These are phyloP conservation scores for Mycena belliarum DNA, from an alignment of 768 basidiomycete species.

Conservation along the genomic window DNA sequence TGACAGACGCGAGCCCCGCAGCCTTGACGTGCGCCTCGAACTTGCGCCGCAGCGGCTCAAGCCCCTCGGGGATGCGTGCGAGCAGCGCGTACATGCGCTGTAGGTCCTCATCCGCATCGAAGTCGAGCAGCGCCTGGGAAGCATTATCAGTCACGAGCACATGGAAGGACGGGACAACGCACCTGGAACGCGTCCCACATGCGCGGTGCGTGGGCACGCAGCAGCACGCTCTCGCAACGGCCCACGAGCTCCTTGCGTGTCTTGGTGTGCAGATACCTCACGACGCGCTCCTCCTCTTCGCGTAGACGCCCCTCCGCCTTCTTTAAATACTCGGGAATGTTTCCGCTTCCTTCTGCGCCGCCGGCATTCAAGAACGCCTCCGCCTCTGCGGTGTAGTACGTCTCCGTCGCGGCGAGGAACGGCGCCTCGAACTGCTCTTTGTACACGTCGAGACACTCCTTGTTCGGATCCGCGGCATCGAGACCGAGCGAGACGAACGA, in stretches of 20 bases:
- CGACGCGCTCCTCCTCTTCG: constrained; percentile 96
- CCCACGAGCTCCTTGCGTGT: constrained; percentile 80
- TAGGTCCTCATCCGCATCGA: constrained; percentile 91
- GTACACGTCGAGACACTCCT: constrained; percentile 92
- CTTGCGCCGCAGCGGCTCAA: constrained; percentile 86
- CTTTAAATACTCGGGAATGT: constrained; percentile 87
- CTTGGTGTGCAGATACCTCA: constrained; percentile 86
- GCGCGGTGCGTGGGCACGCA: constrained; percentile 76
- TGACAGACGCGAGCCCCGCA: constrained; percentile 79
- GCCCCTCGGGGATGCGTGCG: constrained; percentile 84
- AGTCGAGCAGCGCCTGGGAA: constrained; percentile 66
- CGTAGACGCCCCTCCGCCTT: constrained; percentile 89
- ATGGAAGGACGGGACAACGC: neutral
- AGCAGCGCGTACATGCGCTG: constrained; percentile 95
- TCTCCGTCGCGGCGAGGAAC: constrained; percentile 86
- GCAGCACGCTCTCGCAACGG: constrained; percentile 89
- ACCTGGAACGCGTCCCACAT: constrained; percentile 94
- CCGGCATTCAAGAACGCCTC: constrained; percentile 66
- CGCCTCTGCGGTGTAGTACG: constrained; percentile 90
- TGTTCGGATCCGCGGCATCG: constrained; percentile 89
- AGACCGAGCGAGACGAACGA: constrained; percentile 94
- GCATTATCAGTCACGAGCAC: neutral
- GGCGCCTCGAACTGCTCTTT: constrained; percentile 86
- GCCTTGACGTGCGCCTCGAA: constrained; percentile 97
- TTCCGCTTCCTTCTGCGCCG: constrained; percentile 66